phyloP scores from a whole-genome alignment of 2,329 filamentous ascomycete species.

The Cytospora chrysosperma region DNA sequence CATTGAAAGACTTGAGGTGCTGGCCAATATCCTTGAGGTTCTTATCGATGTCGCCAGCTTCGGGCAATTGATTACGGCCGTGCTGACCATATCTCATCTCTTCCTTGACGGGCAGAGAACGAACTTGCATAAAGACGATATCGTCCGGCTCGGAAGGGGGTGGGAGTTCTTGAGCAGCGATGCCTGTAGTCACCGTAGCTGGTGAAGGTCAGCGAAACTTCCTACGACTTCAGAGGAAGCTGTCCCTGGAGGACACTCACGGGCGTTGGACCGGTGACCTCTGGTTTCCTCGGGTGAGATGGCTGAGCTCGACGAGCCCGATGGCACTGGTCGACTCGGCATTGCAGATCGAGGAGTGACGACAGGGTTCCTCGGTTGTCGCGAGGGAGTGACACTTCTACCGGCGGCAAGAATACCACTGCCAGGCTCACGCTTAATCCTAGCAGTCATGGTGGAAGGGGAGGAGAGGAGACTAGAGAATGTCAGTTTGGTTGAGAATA shows the following conservation, averaged over 20 bases:
- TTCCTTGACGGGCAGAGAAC: slow-evolving; percentile 18
- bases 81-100: slow-evolving; percentile 1
- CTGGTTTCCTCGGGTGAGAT: slow-evolving; percentile 14
- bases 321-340: slow-evolving; percentile 14
- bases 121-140: slow-evolving; percentile 32
- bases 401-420: background rate
- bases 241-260: slow-evolving; percentile 23
- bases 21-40: slow-evolving; percentile 56
- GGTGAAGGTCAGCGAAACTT: slow-evolving; percentile 3
- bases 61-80: background rate
- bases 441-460: slow-evolving; percentile 1
- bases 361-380: background rate
- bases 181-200: slow-evolving; percentile 33
- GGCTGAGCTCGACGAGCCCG: slow-evolving; percentile 12
- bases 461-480: background rate
- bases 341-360: slow-evolving; percentile 9
- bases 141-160: slow-evolving; percentile 23
- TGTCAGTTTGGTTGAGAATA: background rate
- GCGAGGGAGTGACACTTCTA: slow-evolving; percentile 1
- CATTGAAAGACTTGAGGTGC: slow-evolving; percentile 64
- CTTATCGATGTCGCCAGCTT: slow-evolving; percentile 32
- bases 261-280: slow-evolving; percentile 28
- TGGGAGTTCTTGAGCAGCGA: slow-evolving; percentile 1
- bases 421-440: slow-evolving; percentile 19
- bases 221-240: background rate